Base-by-base conservation (phyloP, 2,329 filamentous ascomycete species). In the Alternaria conjuncta region DNA sequence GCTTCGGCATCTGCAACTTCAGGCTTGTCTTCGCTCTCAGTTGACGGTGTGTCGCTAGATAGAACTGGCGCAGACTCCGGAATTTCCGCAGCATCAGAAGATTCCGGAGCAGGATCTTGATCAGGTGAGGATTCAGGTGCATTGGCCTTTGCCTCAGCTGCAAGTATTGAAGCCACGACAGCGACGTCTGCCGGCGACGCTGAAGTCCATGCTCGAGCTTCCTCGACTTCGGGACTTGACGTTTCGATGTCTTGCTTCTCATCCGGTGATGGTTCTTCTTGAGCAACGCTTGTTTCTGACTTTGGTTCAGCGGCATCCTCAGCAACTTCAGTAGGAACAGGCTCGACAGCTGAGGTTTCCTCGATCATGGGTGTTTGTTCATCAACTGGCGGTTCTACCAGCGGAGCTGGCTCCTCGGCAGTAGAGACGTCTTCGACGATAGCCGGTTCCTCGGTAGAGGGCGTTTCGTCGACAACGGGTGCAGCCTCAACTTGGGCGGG, bases 301-400 rank as follows among this genome's bases (percentile, higher is more conserved):
- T 56, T 26, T 47, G 26, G 26, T 25, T 13, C 28, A 32, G 44
- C 46, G 15, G 49, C 13, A 21, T 43, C 36, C 13, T 64, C 43
- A 46, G 18, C 49, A 21, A 20, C 11, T 5, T 69, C 65, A 51
- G 63, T 50, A 21, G 45, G 15, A 49, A 55, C 13, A 47, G 49
- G 12, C 23, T 66, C 66, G 6, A 15, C 15, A 32, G n/a, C 45
- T 23, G 56, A 12, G 8, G 21, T 18, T 1, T 54, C 61, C 12
- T 70, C 56, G n/a, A n/a, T 36, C 11, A 21, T 21, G 2, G 51
- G 55, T 26, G 10, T 44, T 11, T 55, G 56, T 11, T 60, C 60
- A 18, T 23, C 26, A 15, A 11, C 21, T 41, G 56, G 21, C n/a
- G 54, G 12, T 8, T 61, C 57, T 4, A 47, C 47, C 20, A 47